Evolutionary conservation across 306 rosid genomes (phyloP), one percentile per base, ranked within the genome.

Genomic region (Potentilla sterilis): DNA sequence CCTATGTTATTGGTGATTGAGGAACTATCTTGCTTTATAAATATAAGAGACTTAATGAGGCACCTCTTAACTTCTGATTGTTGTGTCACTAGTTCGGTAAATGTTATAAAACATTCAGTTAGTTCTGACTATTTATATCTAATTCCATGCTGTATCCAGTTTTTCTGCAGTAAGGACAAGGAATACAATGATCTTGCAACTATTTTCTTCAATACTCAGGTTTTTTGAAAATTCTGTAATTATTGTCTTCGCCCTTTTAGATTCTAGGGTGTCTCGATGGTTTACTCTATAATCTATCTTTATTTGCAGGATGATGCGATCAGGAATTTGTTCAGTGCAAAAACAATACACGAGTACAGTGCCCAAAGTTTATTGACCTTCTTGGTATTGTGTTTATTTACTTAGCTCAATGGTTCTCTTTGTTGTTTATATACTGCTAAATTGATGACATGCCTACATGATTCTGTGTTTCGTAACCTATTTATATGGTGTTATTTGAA

Each of bases 101-200:
- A 1, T 40, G 9, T 13, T 52, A 41, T 52, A 18, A 13, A n/a
- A 13, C 54, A 54, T 44, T 41, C 37, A 41, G 32, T 40, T 37
- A 22, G 40, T 34, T 72, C 32, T 12, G 48, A 51, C 24, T 40
- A 48, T 48, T 48, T n/a, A 68, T 81, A 67, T 70, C 74, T 80
- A 62, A 80, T 73, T 76, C 16, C 76, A 35, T 78, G 28, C 49
- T 32, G 13, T 84, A 72, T 85, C 63, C 90, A 95, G 98, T 95
- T 95, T 75, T 92, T 74, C 73, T 95, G 97, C 85, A 85, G 96
- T 51, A 95, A 92, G 74, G 93, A 90, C 75, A 92, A 84, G 35
- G 98, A 95, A 80, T 95, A 95, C 89, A 95, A 95, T 80, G 98
- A 95, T 84, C 97, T 95, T 55, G 98, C 98, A 35, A 95, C 98